A percentile compares a stretch with the other conserved stretches of the same genome.
These are phyloP conservation scores for Pleurotus pulmonarius DNA, from an alignment of 768 basidiomycete genomes.

Conservation along the genomic window DNA sequence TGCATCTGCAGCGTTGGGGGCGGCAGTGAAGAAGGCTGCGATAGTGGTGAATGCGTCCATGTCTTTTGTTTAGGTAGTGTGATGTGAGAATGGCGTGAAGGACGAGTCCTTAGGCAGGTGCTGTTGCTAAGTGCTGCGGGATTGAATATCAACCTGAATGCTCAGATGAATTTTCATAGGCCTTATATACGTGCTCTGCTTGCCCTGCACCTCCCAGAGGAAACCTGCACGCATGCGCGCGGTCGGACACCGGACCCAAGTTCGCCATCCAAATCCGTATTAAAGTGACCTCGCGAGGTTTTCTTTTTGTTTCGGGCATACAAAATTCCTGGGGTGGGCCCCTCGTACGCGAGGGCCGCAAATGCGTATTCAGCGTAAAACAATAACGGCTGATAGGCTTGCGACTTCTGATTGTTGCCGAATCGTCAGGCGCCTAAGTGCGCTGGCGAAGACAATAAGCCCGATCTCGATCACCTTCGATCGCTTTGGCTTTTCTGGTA, in stretches of 20 bases:
- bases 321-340: neutral
- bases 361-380: neutral
- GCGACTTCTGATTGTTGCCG: neutral
- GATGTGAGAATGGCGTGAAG: neutral
- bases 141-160: conserved; percentile 7
- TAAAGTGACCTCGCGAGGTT: neutral
- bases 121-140: neutral
- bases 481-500: neutral
- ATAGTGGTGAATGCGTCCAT: conserved; percentile 7
- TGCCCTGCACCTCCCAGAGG: neutral
- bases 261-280: neutral
- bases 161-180: neutral
- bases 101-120: neutral
- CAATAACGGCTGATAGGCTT: neutral
- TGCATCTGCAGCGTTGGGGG: conserved; percentile 3
- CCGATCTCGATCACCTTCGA: neutral
- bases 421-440: neutral
- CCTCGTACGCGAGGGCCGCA: neutral
- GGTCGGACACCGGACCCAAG: neutral
- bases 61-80: neutral
- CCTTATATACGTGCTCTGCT: neutral
- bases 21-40: conserved; percentile 8
- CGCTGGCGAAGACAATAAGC: neutral
- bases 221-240: neutral
- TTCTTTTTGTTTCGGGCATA: conserved; percentile 5